These are phyloP conservation scores for Botrytis deweyae DNA, from an alignment of 2,329 filamentous ascomycete genomes.

Conservation along the genomic window DNA sequence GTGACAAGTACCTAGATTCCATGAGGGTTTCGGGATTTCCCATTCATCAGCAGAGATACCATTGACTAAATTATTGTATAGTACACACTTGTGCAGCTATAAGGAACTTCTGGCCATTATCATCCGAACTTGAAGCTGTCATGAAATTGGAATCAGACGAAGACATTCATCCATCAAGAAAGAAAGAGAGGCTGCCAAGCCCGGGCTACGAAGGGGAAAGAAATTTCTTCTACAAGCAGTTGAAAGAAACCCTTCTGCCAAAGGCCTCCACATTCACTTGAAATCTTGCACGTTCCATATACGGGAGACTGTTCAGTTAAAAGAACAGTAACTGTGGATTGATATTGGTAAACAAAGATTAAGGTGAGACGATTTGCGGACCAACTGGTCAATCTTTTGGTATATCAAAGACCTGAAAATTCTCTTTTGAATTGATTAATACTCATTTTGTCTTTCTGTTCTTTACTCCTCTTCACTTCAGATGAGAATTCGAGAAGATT, in stretches of 20 bases:
- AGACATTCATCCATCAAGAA: not conserved
- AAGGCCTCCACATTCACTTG: not conserved
- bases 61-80: not conserved
- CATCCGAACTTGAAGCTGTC: too few relatives aligned
- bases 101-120: not conserved
- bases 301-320: too few relatives aligned
- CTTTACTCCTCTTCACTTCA: not conserved
- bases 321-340: not conserved
- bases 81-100: not conserved
- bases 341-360: not conserved
- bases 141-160: not conserved
- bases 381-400: not conserved
- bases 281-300: not conserved
- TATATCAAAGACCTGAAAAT: not conserved
- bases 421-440: not conserved
- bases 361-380: not conserved
- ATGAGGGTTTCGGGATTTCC: not conserved
- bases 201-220: fast-evolving
- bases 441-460: not conserved
- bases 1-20: too few relatives aligned
- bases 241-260: not conserved
- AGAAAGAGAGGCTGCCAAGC: too few relatives aligned
- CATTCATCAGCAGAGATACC: not conserved
- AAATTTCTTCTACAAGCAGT: not conserved
- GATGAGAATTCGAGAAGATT: not conserved